Percentiles rank a stretch among this genome's conserved stretches.
phyloP scores from a whole-genome alignment of 257 asterid genomes.

The Salvia miltiorrhiza region DNA sequence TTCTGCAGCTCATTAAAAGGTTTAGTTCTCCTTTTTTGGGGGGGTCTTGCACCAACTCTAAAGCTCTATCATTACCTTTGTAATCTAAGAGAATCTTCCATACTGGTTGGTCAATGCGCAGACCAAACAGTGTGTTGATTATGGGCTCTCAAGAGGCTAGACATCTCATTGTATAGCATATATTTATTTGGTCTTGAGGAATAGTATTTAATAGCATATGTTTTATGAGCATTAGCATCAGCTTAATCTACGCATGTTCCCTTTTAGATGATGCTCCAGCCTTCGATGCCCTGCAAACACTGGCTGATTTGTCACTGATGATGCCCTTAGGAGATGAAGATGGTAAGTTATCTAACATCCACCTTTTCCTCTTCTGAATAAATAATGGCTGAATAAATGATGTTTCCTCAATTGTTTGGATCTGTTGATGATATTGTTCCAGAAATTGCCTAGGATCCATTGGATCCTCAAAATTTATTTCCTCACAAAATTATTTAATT shows the following conservation, averaged over 20 bases:
- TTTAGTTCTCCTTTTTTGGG: not conserved
- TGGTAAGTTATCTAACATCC: constrained; percentile 43
- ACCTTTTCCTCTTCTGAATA: constrained; percentile 4
- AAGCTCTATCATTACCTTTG: not conserved
- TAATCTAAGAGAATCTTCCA: not conserved
- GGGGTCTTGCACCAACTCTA: not conserved
- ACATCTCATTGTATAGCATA: not conserved
- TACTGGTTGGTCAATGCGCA: not conserved
- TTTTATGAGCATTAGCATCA: constrained; percentile 16
- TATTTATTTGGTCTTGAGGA: constrained; percentile 10
- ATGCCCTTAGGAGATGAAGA: constrained; percentile 75
- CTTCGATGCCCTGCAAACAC: constrained; percentile 77
- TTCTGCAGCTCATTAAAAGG: not conserved
- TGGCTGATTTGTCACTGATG: constrained; percentile 86
- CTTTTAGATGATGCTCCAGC: constrained; percentile 64
- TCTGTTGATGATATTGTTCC: constrained; percentile 5
- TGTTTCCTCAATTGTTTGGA: not conserved
- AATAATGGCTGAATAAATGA: too few species aligned
- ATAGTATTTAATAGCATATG: not conserved
- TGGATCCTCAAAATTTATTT: not conserved
- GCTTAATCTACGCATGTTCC: constrained; percentile 17
- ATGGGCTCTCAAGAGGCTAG: constrained; percentile 6
- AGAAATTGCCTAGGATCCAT: not conserved
- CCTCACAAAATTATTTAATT: constrained; percentile 8
- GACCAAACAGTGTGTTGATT: constrained; percentile 4